phyloP scores from a whole-genome alignment of 2,329 filamentous ascomycete genomes.

The Ophidiomyces ophidiicola region DNA sequence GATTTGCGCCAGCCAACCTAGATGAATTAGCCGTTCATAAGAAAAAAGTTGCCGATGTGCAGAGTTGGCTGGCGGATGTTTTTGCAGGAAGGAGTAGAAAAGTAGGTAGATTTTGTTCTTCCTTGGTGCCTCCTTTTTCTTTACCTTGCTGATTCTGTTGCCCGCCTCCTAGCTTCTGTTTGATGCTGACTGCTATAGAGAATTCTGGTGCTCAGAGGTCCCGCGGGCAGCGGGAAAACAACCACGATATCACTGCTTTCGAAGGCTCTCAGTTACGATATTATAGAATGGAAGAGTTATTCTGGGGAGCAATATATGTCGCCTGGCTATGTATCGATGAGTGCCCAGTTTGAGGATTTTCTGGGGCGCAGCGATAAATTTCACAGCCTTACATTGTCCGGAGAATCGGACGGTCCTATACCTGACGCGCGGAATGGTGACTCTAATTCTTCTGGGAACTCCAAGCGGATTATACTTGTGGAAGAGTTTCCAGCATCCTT shows the following conservation, averaged over 20 bases:
- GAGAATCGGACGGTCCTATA: conserved; percentile 7
- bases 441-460: conserved; percentile 18
- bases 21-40: conserved; percentile 90
- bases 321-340: conserved; percentile 55
- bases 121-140: conserved; percentile 1
- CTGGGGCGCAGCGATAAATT: conserved; percentile 70
- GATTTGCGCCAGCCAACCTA: conserved; percentile 61
- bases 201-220: conserved; percentile 73
- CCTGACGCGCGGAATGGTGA: not conserved
- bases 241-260: conserved; percentile 71
- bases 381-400: conserved; percentile 49
- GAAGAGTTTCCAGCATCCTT: conserved; percentile 76
- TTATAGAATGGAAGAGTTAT: conserved; percentile 88
- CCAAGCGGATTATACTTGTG: conserved; percentile 53
- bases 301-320: conserved; percentile 47
- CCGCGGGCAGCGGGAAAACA: conserved; percentile 86
- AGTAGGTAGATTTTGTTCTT: conserved; percentile 23
- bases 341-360: conserved; percentile 84
- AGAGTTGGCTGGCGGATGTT: conserved; percentile 67
- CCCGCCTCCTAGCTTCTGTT: not conserved
- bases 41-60: conserved; percentile 80
- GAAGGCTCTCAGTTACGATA: conserved; percentile 59
- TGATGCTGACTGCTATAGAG: conserved; percentile 41
- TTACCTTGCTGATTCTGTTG: not conserved
- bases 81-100: conserved; percentile 44